A percentile compares a stretch with the other conserved stretches of the same genome.
phyloP scores from a whole-genome alignment of 1,284 basidiomycete genomes.

The Ustilago curta region DNA sequence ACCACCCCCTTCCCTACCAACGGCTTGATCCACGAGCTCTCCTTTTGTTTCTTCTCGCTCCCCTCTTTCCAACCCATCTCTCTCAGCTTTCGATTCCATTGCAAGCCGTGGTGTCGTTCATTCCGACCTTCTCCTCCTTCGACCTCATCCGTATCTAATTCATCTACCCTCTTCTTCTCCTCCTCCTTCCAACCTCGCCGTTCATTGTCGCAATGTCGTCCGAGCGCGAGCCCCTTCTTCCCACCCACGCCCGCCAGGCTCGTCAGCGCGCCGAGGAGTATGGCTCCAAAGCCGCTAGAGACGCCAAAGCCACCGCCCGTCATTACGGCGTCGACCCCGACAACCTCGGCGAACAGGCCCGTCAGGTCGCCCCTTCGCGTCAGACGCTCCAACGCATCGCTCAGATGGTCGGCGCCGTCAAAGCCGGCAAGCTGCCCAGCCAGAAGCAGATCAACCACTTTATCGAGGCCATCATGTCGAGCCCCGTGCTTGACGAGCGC shows the following conservation, averaged over 20 bases:
- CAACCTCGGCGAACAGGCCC: conserved; percentile 31
- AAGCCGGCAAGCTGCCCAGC: conserved; percentile 54
- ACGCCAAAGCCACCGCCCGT: conserved; percentile 43
- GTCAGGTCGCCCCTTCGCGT: conserved; percentile 45
- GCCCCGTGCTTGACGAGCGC: conserved; percentile 54
- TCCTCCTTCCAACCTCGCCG: not conserved
- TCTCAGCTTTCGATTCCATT: too few species aligned
- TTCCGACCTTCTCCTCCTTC: not conserved
- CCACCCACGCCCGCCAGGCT: conserved; percentile 38
- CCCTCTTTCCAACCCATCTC: too few species aligned
- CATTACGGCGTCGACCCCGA: conserved; percentile 49
- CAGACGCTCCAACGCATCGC: conserved; percentile 45
- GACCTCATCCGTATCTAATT: not conserved
- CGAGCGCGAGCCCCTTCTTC: conserved; percentile 51
- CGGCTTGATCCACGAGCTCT: too few species aligned
- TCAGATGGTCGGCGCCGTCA: conserved; percentile 50
- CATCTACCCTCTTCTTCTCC: not conserved
- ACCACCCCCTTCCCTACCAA: too few species aligned
- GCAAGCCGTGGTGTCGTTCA: not conserved
- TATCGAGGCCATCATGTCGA: conserved; percentile 49
- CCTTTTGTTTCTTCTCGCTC: too few species aligned
- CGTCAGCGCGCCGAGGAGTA: conserved; percentile 31
- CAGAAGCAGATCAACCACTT: conserved; percentile 51
- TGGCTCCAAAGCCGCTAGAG: conserved; percentile 31
- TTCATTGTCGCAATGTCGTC: conserved; percentile 27